Evolutionary conservation across 2,329 filamentous ascomycete genomes (phyloP).

Genomic region (Fusarium chaquense): DNA sequence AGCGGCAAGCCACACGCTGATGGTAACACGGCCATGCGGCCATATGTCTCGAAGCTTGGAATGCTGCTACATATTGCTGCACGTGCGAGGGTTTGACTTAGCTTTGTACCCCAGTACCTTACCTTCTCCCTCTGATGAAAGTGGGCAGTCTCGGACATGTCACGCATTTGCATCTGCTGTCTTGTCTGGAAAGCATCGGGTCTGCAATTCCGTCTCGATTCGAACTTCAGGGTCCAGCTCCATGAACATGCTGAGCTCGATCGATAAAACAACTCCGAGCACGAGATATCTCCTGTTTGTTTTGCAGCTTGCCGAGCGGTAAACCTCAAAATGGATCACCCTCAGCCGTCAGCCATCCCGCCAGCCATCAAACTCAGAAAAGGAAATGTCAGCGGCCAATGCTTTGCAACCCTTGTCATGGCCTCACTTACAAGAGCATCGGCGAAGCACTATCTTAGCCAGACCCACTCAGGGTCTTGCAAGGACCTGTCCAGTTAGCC

Average conservation of each 20-base stretch:
- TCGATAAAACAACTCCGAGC: slow-evolving; percentile 24
- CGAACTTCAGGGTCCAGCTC: slow-evolving; percentile 10
- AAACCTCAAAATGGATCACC: slow-evolving; percentile 37
- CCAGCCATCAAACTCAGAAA: slow-evolving; percentile 26
- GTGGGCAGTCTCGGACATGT: slow-evolving; percentile 33
- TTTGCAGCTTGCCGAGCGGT: slow-evolving; percentile 30
- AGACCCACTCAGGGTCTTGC: slow-evolving; percentile 32
- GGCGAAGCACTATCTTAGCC: slow-evolving; percentile 28
- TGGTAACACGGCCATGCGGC: slow-evolving; percentile 34
- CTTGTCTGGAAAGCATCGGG: slow-evolving; percentile 24
- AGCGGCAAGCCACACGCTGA: slow-evolving; percentile 45
- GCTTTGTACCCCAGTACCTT: slow-evolving; percentile 13
- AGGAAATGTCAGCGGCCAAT: slow-evolving; percentile 27
- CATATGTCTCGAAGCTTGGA: slow-evolving; percentile 43
- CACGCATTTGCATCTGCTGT: slow-evolving; percentile 30
- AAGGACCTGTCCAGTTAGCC: slow-evolving; percentile 34
- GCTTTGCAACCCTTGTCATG: slow-evolving; percentile 28
- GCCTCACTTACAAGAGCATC: slow-evolving; percentile 35
- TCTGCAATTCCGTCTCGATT: slow-evolving; percentile 27
- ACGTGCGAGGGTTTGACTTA: slow-evolving; percentile 45
- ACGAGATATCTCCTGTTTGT: slow-evolving; percentile 32
- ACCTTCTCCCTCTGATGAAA: neutral
- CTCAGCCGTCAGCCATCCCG: slow-evolving; percentile 38
- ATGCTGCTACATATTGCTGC: slow-evolving; percentile 42
- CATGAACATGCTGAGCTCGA: slow-evolving; percentile 16